These are phyloP conservation scores for Cyclanthera cordifolia DNA, from an alignment of 306 rosid species.

Conservation along the genomic window DNA sequence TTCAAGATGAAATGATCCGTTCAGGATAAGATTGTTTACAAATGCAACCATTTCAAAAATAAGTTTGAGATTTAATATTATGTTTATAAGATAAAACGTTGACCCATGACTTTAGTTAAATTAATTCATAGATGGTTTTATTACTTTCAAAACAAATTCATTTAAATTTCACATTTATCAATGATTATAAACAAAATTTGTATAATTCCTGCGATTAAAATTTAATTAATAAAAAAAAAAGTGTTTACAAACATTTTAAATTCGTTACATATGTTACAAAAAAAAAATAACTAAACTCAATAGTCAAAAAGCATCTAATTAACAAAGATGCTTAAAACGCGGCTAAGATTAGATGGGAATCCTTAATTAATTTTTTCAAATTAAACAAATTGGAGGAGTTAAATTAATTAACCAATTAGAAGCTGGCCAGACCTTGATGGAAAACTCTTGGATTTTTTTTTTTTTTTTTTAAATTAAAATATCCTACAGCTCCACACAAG, in stretches of 20 bases:
- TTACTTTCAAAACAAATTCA: too few species aligned
- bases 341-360: not conserved
- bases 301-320: not conserved
- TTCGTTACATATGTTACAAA: too few species aligned
- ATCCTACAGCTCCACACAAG: not conserved
- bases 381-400: not conserved
- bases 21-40: not conserved
- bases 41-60: not conserved
- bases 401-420: slow-evolving; percentile 2
- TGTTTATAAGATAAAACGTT: too few species aligned
- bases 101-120: too few species aligned
- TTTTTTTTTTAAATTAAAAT: not conserved
- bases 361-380: not conserved
- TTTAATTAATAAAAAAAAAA: too few species aligned
- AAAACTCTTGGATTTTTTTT: not conserved
- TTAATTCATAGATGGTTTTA: too few species aligned
- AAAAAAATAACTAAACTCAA: not conserved
- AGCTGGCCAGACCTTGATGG: not conserved
- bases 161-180: too few species aligned
- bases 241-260: too few species aligned
- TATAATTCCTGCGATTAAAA: too few species aligned
- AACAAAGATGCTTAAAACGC: not conserved
- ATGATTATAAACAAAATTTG: too few species aligned
- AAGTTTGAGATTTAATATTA: not conserved
- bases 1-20: not conserved